Percentiles rank a stretch among this genome's conserved stretches.
phyloP scores from a whole-genome alignment of 208 protist genomes.

The Willaertia magna region DNA sequence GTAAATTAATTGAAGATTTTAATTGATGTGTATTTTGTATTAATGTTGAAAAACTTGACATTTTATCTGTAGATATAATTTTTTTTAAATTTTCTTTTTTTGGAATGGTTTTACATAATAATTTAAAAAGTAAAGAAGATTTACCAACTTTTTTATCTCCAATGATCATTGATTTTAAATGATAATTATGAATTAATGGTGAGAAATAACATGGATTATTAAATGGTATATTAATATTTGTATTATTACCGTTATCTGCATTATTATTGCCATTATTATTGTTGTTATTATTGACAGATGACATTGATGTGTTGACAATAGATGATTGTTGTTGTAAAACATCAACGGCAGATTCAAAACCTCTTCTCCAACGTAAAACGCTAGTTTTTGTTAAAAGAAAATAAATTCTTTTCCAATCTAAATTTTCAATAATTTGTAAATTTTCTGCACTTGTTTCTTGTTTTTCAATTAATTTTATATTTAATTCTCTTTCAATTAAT shows the following conservation, averaged over 20 bases:
- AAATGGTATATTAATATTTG: background rate
- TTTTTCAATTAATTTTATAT: too few relatives aligned
- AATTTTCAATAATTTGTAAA: too few relatives aligned
- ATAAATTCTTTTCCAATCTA: background rate
- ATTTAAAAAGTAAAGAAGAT: background rate
- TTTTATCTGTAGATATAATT: background rate
- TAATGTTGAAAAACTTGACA: background rate
- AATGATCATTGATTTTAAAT: background rate
- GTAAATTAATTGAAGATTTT: background rate
- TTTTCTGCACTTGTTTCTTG: too few relatives aligned
- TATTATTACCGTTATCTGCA: background rate
- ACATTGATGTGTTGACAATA: background rate
- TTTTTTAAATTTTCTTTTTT: background rate
- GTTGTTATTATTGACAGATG: too few relatives aligned
- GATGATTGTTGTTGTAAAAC: background rate
- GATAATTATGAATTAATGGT: background rate
- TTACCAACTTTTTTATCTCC: slow-evolving; percentile 15
- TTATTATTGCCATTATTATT: too few relatives aligned
- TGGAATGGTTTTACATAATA: background rate
- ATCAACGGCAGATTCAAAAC: background rate
- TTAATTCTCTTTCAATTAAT: background rate
- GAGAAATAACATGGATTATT: background rate
- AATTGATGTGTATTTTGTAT: background rate
- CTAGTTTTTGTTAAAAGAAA: background rate
- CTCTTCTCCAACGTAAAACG: background rate